Evolutionary conservation across 768 basidiomycete species (phyloP).

Genomic region (Panaeolus papilionaceus): DNA sequence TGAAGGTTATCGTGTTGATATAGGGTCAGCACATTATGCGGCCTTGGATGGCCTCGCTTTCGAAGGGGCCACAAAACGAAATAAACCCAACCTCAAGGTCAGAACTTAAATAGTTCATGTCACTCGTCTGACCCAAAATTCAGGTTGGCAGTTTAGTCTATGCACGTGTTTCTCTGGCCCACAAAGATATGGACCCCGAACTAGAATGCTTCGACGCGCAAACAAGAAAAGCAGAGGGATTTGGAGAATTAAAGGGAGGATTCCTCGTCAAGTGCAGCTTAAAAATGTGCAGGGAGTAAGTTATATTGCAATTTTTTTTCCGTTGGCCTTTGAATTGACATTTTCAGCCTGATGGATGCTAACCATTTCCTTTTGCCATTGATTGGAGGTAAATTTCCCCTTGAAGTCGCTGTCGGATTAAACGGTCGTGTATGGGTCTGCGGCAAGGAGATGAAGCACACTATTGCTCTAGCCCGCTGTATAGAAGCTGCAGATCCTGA

Average conservation of each 20-base stretch:
- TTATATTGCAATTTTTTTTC: slow-evolving; percentile 23
- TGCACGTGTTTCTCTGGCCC: slow-evolving; percentile 90
- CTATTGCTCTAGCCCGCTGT: slow-evolving; percentile 77
- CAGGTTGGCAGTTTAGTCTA: slow-evolving; percentile 93
- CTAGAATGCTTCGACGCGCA: slow-evolving; percentile 96
- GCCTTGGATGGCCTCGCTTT: slow-evolving; percentile 91
- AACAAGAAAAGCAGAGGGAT: slow-evolving; percentile 90
- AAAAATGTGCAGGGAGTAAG: slow-evolving; percentile 86
- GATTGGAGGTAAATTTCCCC: slow-evolving; percentile 81
- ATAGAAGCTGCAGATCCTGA: slow-evolving; percentile 85
- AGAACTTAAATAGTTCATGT: slow-evolving; percentile 7
- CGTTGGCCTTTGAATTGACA: slow-evolving; percentile 1
- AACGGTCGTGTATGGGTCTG: slow-evolving; percentile 95
- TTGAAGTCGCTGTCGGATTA: slow-evolving; percentile 88
- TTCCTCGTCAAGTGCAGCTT: slow-evolving; percentile 84
- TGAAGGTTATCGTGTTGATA: slow-evolving; percentile 93
- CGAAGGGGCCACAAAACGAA: slow-evolving; percentile 95
- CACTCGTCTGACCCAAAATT: background rate
- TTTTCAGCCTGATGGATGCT: slow-evolving; percentile 73
- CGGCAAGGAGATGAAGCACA: slow-evolving; percentile 73
- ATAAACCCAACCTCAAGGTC: slow-evolving; percentile 93
- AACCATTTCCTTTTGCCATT: slow-evolving; percentile 83
- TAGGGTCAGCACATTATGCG: slow-evolving; percentile 88
- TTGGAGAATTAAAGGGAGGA: slow-evolving; percentile 92
- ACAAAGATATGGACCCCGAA: slow-evolving; percentile 98